phyloP scores from a whole-genome alignment of 23 red algal genomes.

The Chondrus crispus region DNA sequence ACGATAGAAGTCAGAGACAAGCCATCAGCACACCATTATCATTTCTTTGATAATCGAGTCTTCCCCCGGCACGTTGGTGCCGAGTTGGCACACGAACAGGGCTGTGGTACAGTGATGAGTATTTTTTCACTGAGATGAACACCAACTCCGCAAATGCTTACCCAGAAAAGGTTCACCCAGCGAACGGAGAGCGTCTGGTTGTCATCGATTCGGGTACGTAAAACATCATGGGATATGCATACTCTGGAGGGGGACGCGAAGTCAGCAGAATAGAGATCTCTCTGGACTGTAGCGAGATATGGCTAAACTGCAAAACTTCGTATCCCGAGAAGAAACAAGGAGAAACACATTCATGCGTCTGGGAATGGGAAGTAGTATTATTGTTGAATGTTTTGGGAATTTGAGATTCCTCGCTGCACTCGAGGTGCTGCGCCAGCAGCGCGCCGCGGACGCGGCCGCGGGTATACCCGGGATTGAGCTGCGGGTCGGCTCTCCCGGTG shows the following conservation, averaged over 20 bases:
- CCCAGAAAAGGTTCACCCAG: too few relatives aligned
- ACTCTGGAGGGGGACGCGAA: slow-evolving; percentile 74
- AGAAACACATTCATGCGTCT: background rate
- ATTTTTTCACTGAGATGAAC: slow-evolving; percentile 84
- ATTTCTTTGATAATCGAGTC: slow-evolving; percentile 73
- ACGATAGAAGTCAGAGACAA: slow-evolving; percentile 43
- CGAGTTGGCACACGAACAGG: slow-evolving; percentile 48
- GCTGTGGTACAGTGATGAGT: slow-evolving; percentile 59
- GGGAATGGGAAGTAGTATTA: slow-evolving; percentile 50
- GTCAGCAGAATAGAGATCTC: slow-evolving; percentile 82
- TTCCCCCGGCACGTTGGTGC: slow-evolving; percentile 69
- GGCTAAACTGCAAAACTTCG: slow-evolving; percentile 26
- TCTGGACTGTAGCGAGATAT: slow-evolving; percentile 60
- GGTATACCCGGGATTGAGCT: too few relatives aligned
- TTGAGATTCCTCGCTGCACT: background rate
- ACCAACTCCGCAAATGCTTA: slow-evolving; percentile 77
- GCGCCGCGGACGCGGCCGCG: too few relatives aligned
- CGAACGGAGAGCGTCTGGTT: slow-evolving; percentile 35
- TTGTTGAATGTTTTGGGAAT: slow-evolving; percentile 71
- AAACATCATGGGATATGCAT: slow-evolving; percentile 78
- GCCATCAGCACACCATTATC: slow-evolving; percentile 52
- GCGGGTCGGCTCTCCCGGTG: too few relatives aligned
- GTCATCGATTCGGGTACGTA: slow-evolving; percentile 18
- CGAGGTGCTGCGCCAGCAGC: too few relatives aligned
- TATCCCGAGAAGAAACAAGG: slow-evolving; percentile 78